These are phyloP conservation scores for Ephemerocybe angulata DNA, from an alignment of 768 basidiomycete species.

Conservation along the genomic window DNA sequence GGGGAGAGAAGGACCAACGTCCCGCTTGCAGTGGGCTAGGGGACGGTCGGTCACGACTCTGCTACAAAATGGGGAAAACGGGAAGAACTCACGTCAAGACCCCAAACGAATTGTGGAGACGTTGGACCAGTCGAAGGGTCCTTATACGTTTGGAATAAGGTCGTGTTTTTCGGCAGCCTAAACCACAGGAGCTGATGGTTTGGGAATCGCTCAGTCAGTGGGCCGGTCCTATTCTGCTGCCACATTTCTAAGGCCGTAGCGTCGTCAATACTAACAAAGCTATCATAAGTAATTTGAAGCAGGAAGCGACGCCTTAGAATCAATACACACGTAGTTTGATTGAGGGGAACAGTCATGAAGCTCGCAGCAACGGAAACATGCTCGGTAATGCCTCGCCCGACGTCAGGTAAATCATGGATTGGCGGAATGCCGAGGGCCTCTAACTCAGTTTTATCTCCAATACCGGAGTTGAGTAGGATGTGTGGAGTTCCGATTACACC, in stretches of 20 bases:
- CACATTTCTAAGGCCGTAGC: conserved; percentile 20
- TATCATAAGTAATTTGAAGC: neutral
- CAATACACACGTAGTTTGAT: neutral
- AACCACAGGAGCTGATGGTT: conserved; percentile 19
- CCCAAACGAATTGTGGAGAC: conserved; percentile 19
- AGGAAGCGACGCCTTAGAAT: too few relatives aligned
- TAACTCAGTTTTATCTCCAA: conserved; percentile 16
- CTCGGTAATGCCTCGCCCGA: conserved; percentile 16
- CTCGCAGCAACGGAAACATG: neutral
- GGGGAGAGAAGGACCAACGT: neutral
- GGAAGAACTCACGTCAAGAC: conserved; percentile 4
- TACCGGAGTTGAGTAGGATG: conserved; percentile 22
- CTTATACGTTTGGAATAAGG: conserved; percentile 13
- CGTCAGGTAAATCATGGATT: conserved; percentile 14
- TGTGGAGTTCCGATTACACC: conserved; percentile 27
- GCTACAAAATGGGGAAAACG: neutral
- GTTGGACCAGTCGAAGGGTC: conserved; percentile 23
- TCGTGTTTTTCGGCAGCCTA: conserved; percentile 17
- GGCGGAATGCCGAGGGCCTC: conserved; percentile 7
- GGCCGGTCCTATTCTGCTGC: conserved; percentile 19
- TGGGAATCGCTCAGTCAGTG: conserved; percentile 14
- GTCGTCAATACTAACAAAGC: neutral
- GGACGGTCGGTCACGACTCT: neutral
- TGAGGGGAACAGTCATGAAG: neutral
- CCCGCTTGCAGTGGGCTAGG: neutral